Base-by-base conservation (phyloP, 768 basidiomycete genomes). In the Termitomyces sp. region DNA sequence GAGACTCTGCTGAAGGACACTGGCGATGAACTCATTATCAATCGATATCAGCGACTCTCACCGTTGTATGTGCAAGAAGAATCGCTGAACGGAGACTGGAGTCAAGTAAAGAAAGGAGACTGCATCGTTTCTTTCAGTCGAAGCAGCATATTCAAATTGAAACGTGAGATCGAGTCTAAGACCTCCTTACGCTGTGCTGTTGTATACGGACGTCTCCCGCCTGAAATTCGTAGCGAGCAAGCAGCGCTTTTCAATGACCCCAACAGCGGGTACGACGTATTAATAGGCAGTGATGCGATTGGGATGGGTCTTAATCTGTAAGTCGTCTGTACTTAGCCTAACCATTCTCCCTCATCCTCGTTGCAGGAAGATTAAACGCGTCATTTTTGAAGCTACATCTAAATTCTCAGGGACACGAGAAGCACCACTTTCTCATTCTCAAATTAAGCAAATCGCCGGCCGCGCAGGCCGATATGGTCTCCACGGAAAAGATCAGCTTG, bases 291-390 rank as follows among this genome's bases (percentile, higher is more conserved):
- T 62, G 97, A 99, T 64, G 93, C 94, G 0, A 87, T 98, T 47
- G 94, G 97, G 2, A 95, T 99, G 93, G 97, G 97, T 0, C 77
- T 99, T 21, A 98, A 99, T 66, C 71, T 99, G 97, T 98, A 68
- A 43, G 89, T 74, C 4, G 37, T 19, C 14, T 40, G n/a, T 45
- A 51, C 8, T 61, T 26, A 0, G 11, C 38, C 24, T 9, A 46
- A 42, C 6, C 10, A 40, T 3, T 42, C 38, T 45, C 28, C 45
- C 41, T 34, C 57, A 38, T 40, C n/a, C 41, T 38, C 21, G 37
- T 28, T 12, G 12, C 63, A 98, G 95, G 35, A 94, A 93, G 77
- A 98, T 98, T 71, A 87, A 86, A n/a, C 67, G 67, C 2, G 43
- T 68, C 47, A 60, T 70, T 26, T 67, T 68, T 14, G 62, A 67